Evolutionary conservation across 2,329 filamentous ascomycete species (phyloP).

Genomic region (Balansia obtecta): DNA sequence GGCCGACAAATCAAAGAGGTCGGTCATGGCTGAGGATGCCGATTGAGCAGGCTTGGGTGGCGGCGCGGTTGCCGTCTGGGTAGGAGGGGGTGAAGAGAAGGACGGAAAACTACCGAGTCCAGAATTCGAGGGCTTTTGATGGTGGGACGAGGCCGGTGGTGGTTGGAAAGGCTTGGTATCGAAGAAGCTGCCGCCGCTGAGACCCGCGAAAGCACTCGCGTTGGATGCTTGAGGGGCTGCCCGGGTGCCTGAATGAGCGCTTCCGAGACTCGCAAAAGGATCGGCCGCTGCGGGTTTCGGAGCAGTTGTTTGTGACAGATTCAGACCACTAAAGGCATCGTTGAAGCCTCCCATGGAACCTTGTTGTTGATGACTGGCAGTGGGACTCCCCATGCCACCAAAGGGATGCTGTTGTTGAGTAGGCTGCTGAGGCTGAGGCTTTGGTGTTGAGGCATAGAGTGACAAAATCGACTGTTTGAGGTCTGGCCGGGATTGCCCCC

Average conservation of each 20-base stretch:
- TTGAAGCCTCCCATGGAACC: conserved; percentile 51
- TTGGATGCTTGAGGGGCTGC: conserved; percentile 23
- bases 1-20: conserved; percentile 68
- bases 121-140: conserved; percentile 40
- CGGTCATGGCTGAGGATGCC: conserved; percentile 51
- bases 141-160: conserved; percentile 33
- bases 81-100: conserved; percentile 32
- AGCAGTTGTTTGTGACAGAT: conserved; percentile 27
- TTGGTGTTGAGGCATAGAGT: conserved; percentile 74
- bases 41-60: conserved; percentile 29
- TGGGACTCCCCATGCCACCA: conserved; percentile 52
- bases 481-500: conserved; percentile 69
- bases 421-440: conserved; percentile 47
- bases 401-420: conserved; percentile 36
- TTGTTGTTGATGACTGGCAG: conserved; percentile 35
- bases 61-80: conserved; percentile 14
- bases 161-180: conserved; percentile 56
- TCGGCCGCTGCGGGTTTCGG: conserved; percentile 31
- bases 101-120: conserved; percentile 57
- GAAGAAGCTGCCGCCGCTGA: conserved; percentile 74
- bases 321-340: conserved; percentile 54
- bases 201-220: conserved; percentile 32
- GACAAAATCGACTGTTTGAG: conserved; percentile 96
- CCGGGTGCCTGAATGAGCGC: conserved; percentile 20
- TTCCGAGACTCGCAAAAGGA: conserved; percentile 51